phyloP scores from a whole-genome alignment of 2,329 filamentous ascomycete species.

The Diplodia corticola region DNA sequence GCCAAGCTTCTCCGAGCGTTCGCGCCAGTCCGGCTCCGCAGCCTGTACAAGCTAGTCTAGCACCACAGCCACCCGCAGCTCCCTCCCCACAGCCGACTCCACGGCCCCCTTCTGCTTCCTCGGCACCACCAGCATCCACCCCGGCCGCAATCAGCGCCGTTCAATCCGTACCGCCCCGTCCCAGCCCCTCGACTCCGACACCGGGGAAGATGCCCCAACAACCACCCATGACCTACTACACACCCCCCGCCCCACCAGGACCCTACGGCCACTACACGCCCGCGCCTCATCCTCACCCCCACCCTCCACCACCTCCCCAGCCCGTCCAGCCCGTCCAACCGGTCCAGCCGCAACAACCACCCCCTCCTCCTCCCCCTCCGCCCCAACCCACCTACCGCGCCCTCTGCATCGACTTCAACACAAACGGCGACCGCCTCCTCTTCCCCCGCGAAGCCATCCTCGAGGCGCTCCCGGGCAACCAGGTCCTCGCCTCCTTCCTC shows the following conservation, averaged over 20 bases:
- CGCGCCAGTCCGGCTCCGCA: not conserved
- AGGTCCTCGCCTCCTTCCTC: constrained; percentile 73
- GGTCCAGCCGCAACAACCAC: not conserved
- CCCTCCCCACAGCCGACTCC: not conserved
- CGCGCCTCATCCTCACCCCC: constrained; percentile 8
- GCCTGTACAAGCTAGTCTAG: not conserved
- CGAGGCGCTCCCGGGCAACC: constrained; percentile 63
- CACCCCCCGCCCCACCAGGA: constrained; percentile 5
- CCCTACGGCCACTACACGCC: constrained; percentile 15
- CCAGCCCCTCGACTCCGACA: not conserved
- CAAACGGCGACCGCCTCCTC: constrained; percentile 69
- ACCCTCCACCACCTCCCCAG: constrained; percentile 10
- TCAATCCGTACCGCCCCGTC: not conserved
- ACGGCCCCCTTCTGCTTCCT: not conserved
- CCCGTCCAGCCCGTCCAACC: constrained; percentile 24
- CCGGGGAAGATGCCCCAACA: constrained; percentile 19
- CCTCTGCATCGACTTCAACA: constrained; percentile 42
- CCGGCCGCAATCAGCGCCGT: not conserved
- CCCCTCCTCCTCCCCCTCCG: constrained; percentile 1
- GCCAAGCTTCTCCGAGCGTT: not conserved
- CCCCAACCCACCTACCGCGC: constrained; percentile 25
- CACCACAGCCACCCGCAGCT: not conserved
- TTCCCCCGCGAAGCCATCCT: constrained; percentile 78
- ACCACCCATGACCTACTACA: constrained; percentile 22
- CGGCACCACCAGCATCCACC: constrained; percentile 4